A percentile compares a stretch with the other conserved stretches of the same genome.
Evolutionary conservation across 2,329 filamentous ascomycete species (phyloP).

Genomic region (Pseudogymnoascus verrucosus): DNA sequence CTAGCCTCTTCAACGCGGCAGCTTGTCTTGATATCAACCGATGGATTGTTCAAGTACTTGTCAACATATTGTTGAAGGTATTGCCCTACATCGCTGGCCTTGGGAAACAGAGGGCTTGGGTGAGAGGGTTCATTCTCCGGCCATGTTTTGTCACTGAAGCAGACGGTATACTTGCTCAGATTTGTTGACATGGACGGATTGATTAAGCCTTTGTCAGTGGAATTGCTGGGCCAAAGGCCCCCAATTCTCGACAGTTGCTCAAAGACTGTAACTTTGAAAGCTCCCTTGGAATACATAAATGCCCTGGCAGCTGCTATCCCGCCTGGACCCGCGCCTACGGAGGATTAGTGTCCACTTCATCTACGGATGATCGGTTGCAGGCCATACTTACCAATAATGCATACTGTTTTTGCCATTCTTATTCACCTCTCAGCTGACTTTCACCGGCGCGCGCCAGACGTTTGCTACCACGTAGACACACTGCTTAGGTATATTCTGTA

Average conservation of each 20-base stretch:
- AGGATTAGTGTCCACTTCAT: neutral
- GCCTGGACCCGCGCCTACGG: constrained; percentile 57
- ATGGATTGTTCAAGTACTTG: constrained; percentile 40
- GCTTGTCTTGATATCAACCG: constrained; percentile 19
- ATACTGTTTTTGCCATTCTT: constrained; percentile 20
- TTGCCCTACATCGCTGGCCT: constrained; percentile 65
- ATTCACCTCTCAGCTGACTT: neutral
- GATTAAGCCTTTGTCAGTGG: constrained; percentile 41
- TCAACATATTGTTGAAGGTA: constrained; percentile 60
- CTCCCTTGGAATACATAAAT: constrained; percentile 46
- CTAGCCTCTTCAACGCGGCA: constrained; percentile 17
- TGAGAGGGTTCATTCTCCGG: constrained; percentile 45
- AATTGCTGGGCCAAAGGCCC: constrained; percentile 65
- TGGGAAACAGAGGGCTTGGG: constrained; percentile 46
- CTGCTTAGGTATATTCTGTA: neutral
- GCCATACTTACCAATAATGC: constrained; percentile 21
- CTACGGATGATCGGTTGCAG: neutral
- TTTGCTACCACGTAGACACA: neutral
- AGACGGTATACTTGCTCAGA: constrained; percentile 68
- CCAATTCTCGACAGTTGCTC: constrained; percentile 60
- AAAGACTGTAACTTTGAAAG: constrained; percentile 62
- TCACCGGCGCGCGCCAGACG: neutral
- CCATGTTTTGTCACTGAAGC: constrained; percentile 68
- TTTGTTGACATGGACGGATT: constrained; percentile 66
- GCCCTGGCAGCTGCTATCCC: constrained; percentile 66